These are phyloP conservation scores for Neofusicoccum umdonicola DNA, from an alignment of 2,329 filamentous ascomycete species.

Conservation along the genomic window DNA sequence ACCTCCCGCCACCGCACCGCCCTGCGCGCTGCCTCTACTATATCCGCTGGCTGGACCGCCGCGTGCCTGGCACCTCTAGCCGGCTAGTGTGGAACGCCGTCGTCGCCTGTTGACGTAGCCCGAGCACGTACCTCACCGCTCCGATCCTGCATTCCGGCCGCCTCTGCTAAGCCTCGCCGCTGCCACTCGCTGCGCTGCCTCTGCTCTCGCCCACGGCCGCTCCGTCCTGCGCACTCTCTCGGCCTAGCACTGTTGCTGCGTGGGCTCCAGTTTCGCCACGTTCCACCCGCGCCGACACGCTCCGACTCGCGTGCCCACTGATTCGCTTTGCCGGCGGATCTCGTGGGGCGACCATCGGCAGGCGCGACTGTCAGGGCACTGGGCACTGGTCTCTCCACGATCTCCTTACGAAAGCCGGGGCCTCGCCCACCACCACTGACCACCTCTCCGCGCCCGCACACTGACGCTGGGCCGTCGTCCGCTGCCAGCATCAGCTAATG, in stretches of 20 bases:
- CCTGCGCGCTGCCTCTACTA: background rate
- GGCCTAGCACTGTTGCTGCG: background rate
- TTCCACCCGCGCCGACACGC: background rate
- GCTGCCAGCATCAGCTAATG: background rate
- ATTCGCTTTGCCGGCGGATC: conserved; percentile 6
- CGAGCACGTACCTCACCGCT: conserved; percentile 7
- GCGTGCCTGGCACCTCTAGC: conserved; percentile 8
- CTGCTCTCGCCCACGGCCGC: background rate
- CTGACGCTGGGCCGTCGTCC: conserved; percentile 9
- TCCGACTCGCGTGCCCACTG: background rate
- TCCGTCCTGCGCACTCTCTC: background rate
- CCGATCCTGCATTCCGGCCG: conserved; percentile 6
- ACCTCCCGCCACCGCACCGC: background rate
- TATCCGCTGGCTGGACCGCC: background rate
- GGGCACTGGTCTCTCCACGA: conserved; percentile 13
- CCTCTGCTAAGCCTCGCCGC: background rate
- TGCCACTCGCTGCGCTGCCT: background rate
- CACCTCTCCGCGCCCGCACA: background rate
- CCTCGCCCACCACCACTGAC: background rate
- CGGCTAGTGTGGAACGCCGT: background rate
- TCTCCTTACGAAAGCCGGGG: conserved; percentile 3
- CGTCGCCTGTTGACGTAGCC: conserved; percentile 8
- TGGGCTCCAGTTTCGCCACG: background rate
- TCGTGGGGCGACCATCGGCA: conserved; percentile 11
- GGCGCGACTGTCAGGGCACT: background rate